A percentile compares a stretch with the other conserved stretches of the same genome.
Conservation (phyloP, 2,329 filamentous ascomycete genomes). For the Cladosporium sp. region DNA sequence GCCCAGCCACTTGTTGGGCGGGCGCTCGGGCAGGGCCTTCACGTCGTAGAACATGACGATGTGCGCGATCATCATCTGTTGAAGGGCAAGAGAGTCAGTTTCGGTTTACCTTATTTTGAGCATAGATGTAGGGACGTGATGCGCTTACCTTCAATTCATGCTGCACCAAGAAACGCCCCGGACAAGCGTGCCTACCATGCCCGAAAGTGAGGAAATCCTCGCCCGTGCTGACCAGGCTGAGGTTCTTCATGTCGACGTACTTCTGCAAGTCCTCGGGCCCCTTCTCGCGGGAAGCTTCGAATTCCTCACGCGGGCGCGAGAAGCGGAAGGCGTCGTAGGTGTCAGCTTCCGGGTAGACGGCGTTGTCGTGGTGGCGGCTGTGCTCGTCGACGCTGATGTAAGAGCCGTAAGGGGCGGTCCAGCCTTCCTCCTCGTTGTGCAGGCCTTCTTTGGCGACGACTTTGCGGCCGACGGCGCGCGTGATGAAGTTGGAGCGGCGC, state of each 20-base stretch:
- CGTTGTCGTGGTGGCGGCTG: constrained; percentile 28
- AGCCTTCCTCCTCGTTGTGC: constrained; percentile 19
- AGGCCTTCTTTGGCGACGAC: constrained; percentile 27
- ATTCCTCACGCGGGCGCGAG: constrained; percentile 21
- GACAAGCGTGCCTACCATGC: constrained; percentile 31
- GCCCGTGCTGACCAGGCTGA: constrained; percentile 24
- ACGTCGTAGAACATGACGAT: constrained; percentile 37
- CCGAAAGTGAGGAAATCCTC: constrained; percentile 30
- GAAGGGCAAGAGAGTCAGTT: neutral
- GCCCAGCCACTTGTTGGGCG: constrained; percentile 23
- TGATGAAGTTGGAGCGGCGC: constrained; percentile 24
- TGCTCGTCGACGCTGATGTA: constrained; percentile 17
- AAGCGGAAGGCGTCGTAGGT: constrained; percentile 32
- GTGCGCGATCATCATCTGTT: constrained; percentile 35
- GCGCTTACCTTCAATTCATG: constrained; percentile 26
- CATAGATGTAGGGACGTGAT: too few relatives aligned
- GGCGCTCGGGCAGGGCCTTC: constrained; percentile 24
- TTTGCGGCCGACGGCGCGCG: constrained; percentile 22
- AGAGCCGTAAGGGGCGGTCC: constrained; percentile 22
- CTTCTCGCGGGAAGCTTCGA: constrained; percentile 15
- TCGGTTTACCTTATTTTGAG: too few relatives aligned
- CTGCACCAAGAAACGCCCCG: constrained; percentile 36
- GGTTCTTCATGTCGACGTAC: constrained; percentile 21
- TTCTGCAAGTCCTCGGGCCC: constrained; percentile 14
- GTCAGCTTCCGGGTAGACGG: constrained; percentile 26